Percentiles rank a stretch among this genome's conserved stretches.
Conservation (phyloP, 2,329 filamentous ascomycete genomes). For the Thyridium curvatum region DNA sequence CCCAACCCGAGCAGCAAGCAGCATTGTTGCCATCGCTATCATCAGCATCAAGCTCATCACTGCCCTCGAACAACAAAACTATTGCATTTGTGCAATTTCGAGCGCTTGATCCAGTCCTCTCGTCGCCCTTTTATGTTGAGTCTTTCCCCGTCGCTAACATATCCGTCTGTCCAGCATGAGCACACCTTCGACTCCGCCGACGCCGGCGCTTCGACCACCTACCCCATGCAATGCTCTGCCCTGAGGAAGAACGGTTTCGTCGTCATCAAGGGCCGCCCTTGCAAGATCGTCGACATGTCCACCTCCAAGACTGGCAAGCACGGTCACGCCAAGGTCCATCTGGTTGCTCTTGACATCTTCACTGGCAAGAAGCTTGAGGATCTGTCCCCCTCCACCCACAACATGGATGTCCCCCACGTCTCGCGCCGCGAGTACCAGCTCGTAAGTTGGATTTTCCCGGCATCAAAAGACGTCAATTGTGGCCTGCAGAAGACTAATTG, state of each 20-base stretch:
- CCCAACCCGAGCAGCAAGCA: constrained; percentile 9
- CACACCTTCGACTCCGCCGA: constrained; percentile 84
- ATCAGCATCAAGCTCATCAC: neutral
- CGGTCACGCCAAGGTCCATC: constrained; percentile 99
- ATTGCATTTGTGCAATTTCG: constrained; percentile 3
- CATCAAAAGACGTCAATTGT: constrained; percentile 3
- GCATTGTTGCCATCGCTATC: too few species aligned
- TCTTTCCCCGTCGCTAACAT: too few species aligned
- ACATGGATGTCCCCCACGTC: constrained; percentile 98
- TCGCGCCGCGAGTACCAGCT: constrained; percentile 86
- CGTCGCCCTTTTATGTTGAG: constrained; percentile 10
- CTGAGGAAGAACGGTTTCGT: constrained; percentile 99
- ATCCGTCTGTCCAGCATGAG: constrained; percentile 47
- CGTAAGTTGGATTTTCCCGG: constrained; percentile 56
- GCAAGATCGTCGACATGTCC: constrained; percentile 99
- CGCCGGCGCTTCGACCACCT: constrained; percentile 92
- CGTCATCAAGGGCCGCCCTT: constrained; percentile 96
- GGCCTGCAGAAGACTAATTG: constrained; percentile 8
- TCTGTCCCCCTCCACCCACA: constrained; percentile 93
- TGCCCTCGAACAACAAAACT: constrained; percentile 1
- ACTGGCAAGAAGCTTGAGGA: constrained; percentile 99
- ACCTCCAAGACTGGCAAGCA: constrained; percentile 99
- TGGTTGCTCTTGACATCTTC: constrained; percentile 98
- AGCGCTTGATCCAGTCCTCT: too few species aligned
- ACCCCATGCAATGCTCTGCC: constrained; percentile 98